These are phyloP conservation scores for Chaetomiaceae sp. DNA, from an alignment of 2,329 filamentous ascomycete genomes.

Conservation along the genomic window DNA sequence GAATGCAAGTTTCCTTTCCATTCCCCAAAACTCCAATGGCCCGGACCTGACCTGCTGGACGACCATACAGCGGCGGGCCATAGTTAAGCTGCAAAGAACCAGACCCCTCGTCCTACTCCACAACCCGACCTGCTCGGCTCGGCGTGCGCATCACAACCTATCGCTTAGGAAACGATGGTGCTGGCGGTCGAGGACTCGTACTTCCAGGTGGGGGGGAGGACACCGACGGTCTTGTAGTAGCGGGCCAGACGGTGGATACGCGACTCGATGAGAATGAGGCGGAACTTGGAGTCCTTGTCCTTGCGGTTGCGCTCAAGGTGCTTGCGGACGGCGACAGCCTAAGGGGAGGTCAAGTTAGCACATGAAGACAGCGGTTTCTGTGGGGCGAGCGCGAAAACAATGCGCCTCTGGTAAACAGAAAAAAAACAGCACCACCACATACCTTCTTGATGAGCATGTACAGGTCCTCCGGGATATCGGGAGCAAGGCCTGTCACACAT, in stretches of 20 bases:
- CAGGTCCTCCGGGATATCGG: slow-evolving; percentile 94
- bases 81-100: slow-evolving; percentile 18
- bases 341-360: neutral
- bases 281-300: slow-evolving; percentile 99
- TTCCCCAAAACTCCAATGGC: slow-evolving; percentile 26
- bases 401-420: no score
- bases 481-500: slow-evolving; percentile 86
- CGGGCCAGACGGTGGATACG: slow-evolving; percentile 96
- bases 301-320: slow-evolving; percentile 99
- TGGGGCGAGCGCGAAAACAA: neutral
- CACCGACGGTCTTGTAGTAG: slow-evolving; percentile 97
- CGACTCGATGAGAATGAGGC: slow-evolving; percentile 99
- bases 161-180: slow-evolving; percentile 81
- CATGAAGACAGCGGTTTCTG: neutral
- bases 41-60: slow-evolving; percentile 10
- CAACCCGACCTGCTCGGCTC: slow-evolving; percentile 26
- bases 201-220: slow-evolving; percentile 89
- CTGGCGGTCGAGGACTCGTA: slow-evolving; percentile 97
- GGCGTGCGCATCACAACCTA: slow-evolving; percentile 7
- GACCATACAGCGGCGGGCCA: slow-evolving; percentile 10
- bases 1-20: slow-evolving; percentile 28
- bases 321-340: slow-evolving; percentile 99
- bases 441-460: slow-evolving; percentile 99
- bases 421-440: slow-evolving; percentile 26
- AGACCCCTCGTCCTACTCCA: slow-evolving; percentile 6